A percentile compares a stretch with the other conserved stretches of the same genome.
Conservation (phyloP, 106 monocot genomes). For the Phalaenopsis aphrodite region DNA sequence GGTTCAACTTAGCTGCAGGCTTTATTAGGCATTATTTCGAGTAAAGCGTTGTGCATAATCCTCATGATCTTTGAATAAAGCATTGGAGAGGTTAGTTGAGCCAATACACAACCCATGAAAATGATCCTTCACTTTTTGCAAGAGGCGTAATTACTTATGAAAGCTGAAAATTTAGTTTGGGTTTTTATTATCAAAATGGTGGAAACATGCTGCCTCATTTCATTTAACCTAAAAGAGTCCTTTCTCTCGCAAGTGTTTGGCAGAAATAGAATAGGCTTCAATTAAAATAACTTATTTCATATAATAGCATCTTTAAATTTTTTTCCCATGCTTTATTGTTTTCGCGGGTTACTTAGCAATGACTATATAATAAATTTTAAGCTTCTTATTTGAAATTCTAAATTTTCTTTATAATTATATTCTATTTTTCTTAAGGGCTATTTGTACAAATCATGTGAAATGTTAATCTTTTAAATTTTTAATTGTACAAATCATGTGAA, state of each 20-base stretch:
- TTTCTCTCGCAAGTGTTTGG: not conserved
- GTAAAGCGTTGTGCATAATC: not conserved
- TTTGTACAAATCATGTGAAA: too few relatives aligned
- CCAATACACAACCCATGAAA: too few relatives aligned
- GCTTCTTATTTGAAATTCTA: not conserved
- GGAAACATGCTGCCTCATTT: not conserved
- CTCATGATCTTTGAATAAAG: not conserved
- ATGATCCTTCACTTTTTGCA: too few relatives aligned
- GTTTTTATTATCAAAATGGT: not conserved
- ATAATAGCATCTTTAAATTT: not conserved
- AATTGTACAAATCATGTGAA: too few relatives aligned
- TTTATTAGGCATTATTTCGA: not conserved
- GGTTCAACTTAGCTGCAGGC: not conserved
- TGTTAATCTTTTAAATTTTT: too few relatives aligned
- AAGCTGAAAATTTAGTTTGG: not conserved
- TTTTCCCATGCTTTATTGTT: not conserved
- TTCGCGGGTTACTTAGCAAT: not conserved
- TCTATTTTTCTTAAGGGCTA: too few relatives aligned
- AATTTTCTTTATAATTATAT: not conserved
- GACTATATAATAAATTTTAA: not conserved
- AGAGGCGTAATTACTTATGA: not conserved
- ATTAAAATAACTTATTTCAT: not conserved
- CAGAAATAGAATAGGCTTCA: not conserved
- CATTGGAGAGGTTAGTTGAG: too few relatives aligned
- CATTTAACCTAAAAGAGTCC: not conserved